These are phyloP conservation scores for Termitomyces sp. DNA, from an alignment of 768 basidiomycete genomes.

Conservation along the genomic window DNA sequence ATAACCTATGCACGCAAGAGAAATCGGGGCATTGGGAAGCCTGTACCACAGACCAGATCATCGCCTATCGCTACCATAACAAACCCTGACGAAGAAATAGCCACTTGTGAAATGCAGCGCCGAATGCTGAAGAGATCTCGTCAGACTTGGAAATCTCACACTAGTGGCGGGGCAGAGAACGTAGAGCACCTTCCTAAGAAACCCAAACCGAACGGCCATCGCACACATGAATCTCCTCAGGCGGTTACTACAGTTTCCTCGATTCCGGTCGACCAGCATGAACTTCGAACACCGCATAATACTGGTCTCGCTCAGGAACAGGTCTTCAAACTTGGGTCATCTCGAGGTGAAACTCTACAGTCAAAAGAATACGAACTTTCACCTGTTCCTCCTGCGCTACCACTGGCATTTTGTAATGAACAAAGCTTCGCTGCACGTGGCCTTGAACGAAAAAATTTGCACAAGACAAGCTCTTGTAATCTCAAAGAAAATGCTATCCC, in stretches of 20 bases:
- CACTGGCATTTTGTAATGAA: background rate
- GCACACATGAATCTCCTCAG: background rate
- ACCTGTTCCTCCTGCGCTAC: slow-evolving; percentile 12
- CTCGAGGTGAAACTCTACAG: slow-evolving; percentile 5
- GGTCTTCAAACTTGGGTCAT: slow-evolving; percentile 13
- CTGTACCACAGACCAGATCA: background rate
- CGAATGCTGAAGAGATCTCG: slow-evolving; percentile 17
- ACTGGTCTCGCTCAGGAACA: slow-evolving; percentile 12
- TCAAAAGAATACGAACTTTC: slow-evolving; percentile 11
- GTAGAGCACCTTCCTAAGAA: slow-evolving; percentile 9
- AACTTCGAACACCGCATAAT: slow-evolving; percentile 15
- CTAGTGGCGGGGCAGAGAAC: background rate
- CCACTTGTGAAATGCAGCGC: slow-evolving; percentile 14
- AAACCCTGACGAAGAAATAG: slow-evolving; percentile 9
- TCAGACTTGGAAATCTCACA: slow-evolving; percentile 2
- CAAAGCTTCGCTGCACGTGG: background rate
- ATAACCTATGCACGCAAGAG: slow-evolving; percentile 17
- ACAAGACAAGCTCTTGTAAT: slow-evolving; percentile 16
- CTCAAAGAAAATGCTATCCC: slow-evolving; percentile 18
- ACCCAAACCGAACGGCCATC: background rate
- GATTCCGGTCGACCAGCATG: background rate
- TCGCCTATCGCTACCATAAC: slow-evolving; percentile 10
- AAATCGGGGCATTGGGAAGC: background rate
- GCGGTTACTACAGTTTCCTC: background rate
- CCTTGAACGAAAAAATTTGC: background rate